Evolutionary conservation across 441 rosid genomes (phyloP).

Genomic region (Erysimum cheiri): DNA sequence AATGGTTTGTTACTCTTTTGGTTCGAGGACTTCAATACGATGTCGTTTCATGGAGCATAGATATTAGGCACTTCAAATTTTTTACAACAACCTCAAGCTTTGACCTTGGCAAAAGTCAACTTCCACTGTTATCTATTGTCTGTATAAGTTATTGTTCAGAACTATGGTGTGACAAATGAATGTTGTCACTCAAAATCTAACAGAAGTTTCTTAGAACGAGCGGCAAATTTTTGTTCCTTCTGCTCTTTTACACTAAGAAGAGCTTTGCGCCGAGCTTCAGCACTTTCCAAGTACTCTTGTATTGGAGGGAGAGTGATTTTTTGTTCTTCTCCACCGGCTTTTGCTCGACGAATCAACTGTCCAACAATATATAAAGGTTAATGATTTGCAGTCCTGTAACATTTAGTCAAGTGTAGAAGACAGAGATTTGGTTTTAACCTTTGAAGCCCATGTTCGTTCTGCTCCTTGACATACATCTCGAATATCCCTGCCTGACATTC

Average conservation of each 20-base stretch:
- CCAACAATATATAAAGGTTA: slow-evolving; percentile 14
- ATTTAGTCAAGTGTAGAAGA: neutral
- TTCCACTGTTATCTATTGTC: neutral
- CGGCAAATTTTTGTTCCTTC: slow-evolving; percentile 35
- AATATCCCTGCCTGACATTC: slow-evolving; percentile 95
- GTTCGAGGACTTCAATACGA: neutral
- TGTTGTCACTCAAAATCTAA: slow-evolving; percentile 51
- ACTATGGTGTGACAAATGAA: neutral
- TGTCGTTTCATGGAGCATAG: no score
- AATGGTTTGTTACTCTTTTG: neutral
- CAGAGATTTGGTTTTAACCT: slow-evolving; percentile 47
- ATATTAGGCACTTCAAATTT: no score
- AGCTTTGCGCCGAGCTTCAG: slow-evolving; percentile 57
- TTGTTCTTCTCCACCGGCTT: slow-evolving; percentile 49
- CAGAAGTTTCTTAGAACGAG: slow-evolving; percentile 46
- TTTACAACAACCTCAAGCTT: neutral
- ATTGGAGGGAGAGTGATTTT: slow-evolving; percentile 66
- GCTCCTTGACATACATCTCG: slow-evolving; percentile 92
- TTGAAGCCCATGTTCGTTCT: slow-evolving; percentile 97
- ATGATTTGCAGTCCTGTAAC: neutral
- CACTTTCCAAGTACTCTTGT: slow-evolving; percentile 72
- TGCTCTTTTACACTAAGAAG: slow-evolving; percentile 50
- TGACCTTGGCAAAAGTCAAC: neutral
- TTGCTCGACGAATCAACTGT: slow-evolving; percentile 74
- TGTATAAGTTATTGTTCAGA: neutral